Percentiles rank a stretch among this genome's conserved stretches.
Conservation (phyloP, 208 protist species). For the Acanthamoeba pearcei region DNA sequence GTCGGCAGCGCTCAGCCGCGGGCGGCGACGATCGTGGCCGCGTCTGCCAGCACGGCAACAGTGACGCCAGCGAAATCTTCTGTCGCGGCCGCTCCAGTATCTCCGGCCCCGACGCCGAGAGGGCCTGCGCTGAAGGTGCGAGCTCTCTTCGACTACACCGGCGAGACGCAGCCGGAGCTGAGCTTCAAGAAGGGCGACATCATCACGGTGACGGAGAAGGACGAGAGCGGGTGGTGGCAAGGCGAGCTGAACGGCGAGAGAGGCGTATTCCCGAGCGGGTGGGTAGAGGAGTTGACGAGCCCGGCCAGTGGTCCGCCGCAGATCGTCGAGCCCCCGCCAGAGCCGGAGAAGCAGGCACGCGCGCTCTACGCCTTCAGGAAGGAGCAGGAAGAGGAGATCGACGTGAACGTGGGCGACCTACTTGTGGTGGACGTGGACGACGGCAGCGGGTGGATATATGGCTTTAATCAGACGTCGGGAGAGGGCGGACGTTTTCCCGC, state of each 20-base stretch:
- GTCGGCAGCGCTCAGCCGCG: neutral
- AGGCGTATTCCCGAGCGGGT: conserved; percentile 71
- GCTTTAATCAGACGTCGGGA: neutral
- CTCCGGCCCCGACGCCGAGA: neutral
- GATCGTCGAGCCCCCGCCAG: neutral
- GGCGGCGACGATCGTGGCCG: neutral
- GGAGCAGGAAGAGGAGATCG: neutral
- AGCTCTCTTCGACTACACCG: conserved; percentile 91
- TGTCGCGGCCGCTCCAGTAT: neutral
- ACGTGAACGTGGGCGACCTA: neutral
- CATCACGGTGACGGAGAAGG: conserved; percentile 91
- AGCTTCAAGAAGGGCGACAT: conserved; percentile 92
- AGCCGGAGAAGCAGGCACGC: neutral
- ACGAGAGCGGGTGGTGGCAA: conserved; percentile 92
- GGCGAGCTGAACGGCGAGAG: conserved; percentile 86
- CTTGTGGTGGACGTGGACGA: conserved; percentile 49
- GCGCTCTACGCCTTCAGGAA: neutral
- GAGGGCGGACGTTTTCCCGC: neutral
- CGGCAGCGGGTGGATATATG: conserved; percentile 51
- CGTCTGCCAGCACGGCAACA: neutral
- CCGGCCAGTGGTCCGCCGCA: neutral
- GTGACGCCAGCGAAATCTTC: neutral
- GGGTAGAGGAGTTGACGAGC: neutral
- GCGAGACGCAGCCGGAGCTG: conserved; percentile 88
- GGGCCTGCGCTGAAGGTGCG: neutral